Percentiles rank a stretch among this genome's conserved stretches.
These are phyloP conservation scores for Apophysomyces variabilis DNA, from an alignment of 371 early-diverging fungal species.

Conservation along the genomic window DNA sequence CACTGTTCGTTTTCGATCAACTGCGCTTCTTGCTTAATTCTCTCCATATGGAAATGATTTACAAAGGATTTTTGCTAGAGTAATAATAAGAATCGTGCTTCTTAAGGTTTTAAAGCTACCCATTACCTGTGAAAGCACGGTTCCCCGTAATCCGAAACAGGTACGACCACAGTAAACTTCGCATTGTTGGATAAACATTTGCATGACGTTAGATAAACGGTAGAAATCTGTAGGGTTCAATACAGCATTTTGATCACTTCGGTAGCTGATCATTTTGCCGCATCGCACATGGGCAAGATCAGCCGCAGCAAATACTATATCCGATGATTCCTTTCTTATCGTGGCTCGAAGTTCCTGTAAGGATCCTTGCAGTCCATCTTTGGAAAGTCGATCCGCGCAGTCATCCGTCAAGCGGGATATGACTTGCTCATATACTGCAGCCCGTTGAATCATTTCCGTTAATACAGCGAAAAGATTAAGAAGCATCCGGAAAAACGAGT, in stretches of 20 bases:
- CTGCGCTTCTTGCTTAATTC: constrained; percentile 82
- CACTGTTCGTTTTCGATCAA: constrained; percentile 95
- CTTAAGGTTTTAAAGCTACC: background rate
- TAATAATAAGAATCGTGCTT: background rate
- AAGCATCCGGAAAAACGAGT: constrained; percentile 79
- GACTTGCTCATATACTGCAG: constrained; percentile 64
- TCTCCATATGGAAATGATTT: constrained; percentile 90
- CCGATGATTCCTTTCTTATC: constrained; percentile 56
- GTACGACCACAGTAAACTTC: constrained; percentile 80
- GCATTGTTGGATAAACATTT: constrained; percentile 77
- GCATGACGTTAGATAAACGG: constrained; percentile 73
- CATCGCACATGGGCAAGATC: constrained; percentile 88
- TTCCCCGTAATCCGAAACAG: constrained; percentile 85
- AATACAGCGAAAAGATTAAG: constrained; percentile 71
- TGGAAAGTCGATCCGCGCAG: constrained; percentile 20
- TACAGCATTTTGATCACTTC: constrained; percentile 88
- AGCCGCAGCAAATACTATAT: constrained; percentile 73
- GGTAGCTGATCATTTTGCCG: constrained; percentile 83
- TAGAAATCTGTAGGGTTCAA: constrained; percentile 88
- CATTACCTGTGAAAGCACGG: constrained; percentile 71
- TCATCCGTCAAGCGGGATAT: constrained; percentile 54
- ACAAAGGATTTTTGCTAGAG: constrained; percentile 83
- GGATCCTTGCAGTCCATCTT: background rate
- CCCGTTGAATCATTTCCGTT: constrained; percentile 64
- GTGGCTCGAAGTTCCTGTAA: constrained; percentile 7